Base-by-base conservation (phyloP, 1,284 basidiomycete species). In the Tremellales sp. region DNA sequence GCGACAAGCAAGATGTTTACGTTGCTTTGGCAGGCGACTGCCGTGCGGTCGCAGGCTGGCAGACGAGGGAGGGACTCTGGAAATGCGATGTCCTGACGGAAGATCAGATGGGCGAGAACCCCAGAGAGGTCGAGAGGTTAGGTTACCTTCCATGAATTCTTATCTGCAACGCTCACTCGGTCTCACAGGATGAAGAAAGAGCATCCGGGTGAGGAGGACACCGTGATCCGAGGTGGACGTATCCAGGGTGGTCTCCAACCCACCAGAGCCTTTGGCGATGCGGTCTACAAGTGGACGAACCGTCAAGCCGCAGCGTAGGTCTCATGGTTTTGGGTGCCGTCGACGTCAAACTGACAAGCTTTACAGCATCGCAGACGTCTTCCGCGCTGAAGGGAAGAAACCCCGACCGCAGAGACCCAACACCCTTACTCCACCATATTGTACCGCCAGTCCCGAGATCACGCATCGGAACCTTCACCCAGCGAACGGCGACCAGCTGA, bases 101-200 rank as follows among this genome's bases (percentile, higher is more conserved):
- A 65, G 95, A 98, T 68, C 93, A 97, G 76, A 97, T 92, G 9
- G 94, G 91, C 24, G 81, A 88, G 51, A 97, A 94, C 67, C 83
- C 81, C 10, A 84, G 81, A 47, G 94, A 99, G 72, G 72, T 77
- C n/a, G 60, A 60, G 40, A 58, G 71, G 70, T 71, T 24, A 26
- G 42, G 8, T 7, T 13, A 43, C 19, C 26, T 8, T 24, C 19
- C 16, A 19, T 14, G 9, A 14, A 31, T 42, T n/a, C n/a, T n/a
- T n/a, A n/a, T n/a, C n/a, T n/a, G n/a, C n/a, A n/a, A n/a, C n/a
- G n/a, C n/a, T n/a, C 16, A 31, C 29, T 31, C 10, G 24, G 43
- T 40, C 14, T 43, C 34, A 8, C 57, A 92, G 95, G 48, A 82
- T 99, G 57, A 84, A 82, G 58, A 81, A 81, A 4, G 93, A 98